A percentile compares a stretch with the other conserved stretches of the same genome.
phyloP scores from a whole-genome alignment of 805 yeast species.

The Candida silvicultrix region DNA sequence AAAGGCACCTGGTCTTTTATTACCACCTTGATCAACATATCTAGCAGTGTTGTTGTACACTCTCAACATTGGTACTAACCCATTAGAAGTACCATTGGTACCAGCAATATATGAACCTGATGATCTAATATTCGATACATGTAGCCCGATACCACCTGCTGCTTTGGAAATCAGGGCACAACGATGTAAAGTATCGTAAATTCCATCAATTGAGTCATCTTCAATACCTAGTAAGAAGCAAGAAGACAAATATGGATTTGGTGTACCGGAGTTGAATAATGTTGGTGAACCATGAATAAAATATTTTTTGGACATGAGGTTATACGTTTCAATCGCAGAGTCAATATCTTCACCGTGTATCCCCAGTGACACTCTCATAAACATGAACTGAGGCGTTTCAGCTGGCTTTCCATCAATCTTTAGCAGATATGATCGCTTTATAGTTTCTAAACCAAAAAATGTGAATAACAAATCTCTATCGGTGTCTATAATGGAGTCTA shows the following conservation, averaged over 20 bases:
- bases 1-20: slow-evolving; percentile 96
- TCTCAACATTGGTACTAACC: slow-evolving; percentile 90
- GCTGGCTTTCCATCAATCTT: slow-evolving; percentile 56
- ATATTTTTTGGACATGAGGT: slow-evolving; percentile 78
- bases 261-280: slow-evolving; percentile 88
- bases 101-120: slow-evolving; percentile 90
- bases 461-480: slow-evolving; percentile 74
- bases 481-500: slow-evolving; percentile 68
- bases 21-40: slow-evolving; percentile 98
- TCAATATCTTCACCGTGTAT: slow-evolving; percentile 70
- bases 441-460: slow-evolving; percentile 86
- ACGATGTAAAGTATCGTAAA: slow-evolving; percentile 80
- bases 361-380: slow-evolving; percentile 89
- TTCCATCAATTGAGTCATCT: slow-evolving; percentile 94
- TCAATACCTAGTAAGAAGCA: slow-evolving; percentile 88
- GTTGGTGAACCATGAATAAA: slow-evolving; percentile 98
- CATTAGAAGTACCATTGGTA: slow-evolving; percentile 88
- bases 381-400: slow-evolving; percentile 89
- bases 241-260: slow-evolving; percentile 79
- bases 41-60: slow-evolving; percentile 95
- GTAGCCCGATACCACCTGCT: slow-evolving; percentile 94
- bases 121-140: slow-evolving; percentile 81
- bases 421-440: slow-evolving; percentile 79
- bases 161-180: slow-evolving; percentile 90
- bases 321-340: slow-evolving; percentile 74